Evolutionary conservation across 805 yeast genomes (phyloP).

Genomic region (Saccharomycopsis fibuligera): DNA sequence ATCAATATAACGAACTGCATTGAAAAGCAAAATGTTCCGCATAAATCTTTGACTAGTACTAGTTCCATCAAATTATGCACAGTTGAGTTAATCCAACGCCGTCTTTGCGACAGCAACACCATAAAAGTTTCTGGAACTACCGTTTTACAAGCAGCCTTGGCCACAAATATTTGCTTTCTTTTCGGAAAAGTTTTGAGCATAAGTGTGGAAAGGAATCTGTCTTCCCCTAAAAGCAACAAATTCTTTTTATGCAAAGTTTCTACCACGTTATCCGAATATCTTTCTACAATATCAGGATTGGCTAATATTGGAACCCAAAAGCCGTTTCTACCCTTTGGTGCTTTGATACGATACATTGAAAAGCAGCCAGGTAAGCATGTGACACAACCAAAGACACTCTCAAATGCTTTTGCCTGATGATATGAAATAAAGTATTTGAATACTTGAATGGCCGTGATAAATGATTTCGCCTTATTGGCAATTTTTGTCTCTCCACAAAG

Average conservation of each 20-base stretch:
- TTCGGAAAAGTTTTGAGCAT: slow-evolving; percentile 88
- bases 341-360: slow-evolving; percentile 83
- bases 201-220: slow-evolving; percentile 74
- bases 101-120: slow-evolving; percentile 82
- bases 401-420: slow-evolving; percentile 91
- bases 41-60: slow-evolving; percentile 73
- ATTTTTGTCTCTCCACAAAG: slow-evolving; percentile 93
- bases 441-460: slow-evolving; percentile 93
- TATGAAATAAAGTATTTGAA: slow-evolving; percentile 91
- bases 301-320: slow-evolving; percentile 93
- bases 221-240: slow-evolving; percentile 81
- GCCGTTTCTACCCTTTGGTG: slow-evolving; percentile 74
- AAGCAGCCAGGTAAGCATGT: slow-evolving; percentile 96
- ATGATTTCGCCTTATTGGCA: slow-evolving; percentile 70
- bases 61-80: slow-evolving; percentile 89
- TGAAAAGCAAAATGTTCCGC: slow-evolving; percentile 92
- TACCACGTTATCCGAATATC: slow-evolving; percentile 80
- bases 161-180: slow-evolving; percentile 78
- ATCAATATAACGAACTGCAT: slow-evolving; percentile 88
- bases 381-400: slow-evolving; percentile 90
- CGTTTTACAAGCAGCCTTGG: slow-evolving; percentile 90
- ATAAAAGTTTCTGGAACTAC: slow-evolving; percentile 77
- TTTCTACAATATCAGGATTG: slow-evolving; percentile 88
- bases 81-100: slow-evolving; percentile 96
- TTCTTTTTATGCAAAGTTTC: slow-evolving; percentile 84